These are phyloP conservation scores for Suhomyces wounanorum DNA, from an alignment of 1,139 yeast species.

Conservation along the genomic window DNA sequence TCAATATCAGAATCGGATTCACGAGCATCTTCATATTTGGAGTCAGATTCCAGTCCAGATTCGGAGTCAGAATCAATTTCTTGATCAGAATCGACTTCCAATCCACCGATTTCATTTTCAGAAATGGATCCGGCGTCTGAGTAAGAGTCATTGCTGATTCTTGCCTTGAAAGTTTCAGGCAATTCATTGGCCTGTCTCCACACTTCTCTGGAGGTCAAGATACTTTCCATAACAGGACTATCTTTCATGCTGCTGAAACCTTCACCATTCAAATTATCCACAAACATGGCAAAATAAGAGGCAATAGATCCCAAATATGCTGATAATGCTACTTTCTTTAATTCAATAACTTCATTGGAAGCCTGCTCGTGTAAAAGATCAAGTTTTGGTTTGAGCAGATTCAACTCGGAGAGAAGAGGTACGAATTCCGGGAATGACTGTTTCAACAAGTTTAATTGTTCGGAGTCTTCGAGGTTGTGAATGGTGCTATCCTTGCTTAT, in stretches of 20 bases:
- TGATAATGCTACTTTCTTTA: slow-evolving; percentile 68
- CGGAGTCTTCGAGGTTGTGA: slow-evolving; percentile 40
- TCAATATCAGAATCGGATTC: slow-evolving; percentile 22
- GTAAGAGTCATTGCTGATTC: neutral
- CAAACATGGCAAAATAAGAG: slow-evolving; percentile 73
- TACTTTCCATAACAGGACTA: slow-evolving; percentile 84
- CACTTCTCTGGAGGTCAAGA: slow-evolving; percentile 78
- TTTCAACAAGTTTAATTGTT: slow-evolving; percentile 50
- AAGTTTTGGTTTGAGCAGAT: slow-evolving; percentile 38
- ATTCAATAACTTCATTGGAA: slow-evolving; percentile 37
- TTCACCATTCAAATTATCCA: slow-evolving; percentile 57
- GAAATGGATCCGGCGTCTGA: neutral
- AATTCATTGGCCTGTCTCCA: slow-evolving; percentile 79
- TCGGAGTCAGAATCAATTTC: slow-evolving; percentile 21
- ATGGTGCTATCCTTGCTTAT: slow-evolving; percentile 31
- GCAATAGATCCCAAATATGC: slow-evolving; percentile 76
- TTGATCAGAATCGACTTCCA: slow-evolving; percentile 14
- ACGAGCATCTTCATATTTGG: slow-evolving; percentile 14
- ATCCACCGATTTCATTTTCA: neutral
- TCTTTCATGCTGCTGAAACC: slow-evolving; percentile 71
- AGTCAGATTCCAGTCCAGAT: slow-evolving; percentile 20
- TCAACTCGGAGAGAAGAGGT: slow-evolving; percentile 72
- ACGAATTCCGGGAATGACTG: slow-evolving; percentile 81
- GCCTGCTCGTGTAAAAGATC: slow-evolving; percentile 27
- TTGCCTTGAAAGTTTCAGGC: slow-evolving; percentile 25